phyloP scores from a whole-genome alignment of 1,139 yeast genomes.

The Saccharomyces hybrid region DNA sequence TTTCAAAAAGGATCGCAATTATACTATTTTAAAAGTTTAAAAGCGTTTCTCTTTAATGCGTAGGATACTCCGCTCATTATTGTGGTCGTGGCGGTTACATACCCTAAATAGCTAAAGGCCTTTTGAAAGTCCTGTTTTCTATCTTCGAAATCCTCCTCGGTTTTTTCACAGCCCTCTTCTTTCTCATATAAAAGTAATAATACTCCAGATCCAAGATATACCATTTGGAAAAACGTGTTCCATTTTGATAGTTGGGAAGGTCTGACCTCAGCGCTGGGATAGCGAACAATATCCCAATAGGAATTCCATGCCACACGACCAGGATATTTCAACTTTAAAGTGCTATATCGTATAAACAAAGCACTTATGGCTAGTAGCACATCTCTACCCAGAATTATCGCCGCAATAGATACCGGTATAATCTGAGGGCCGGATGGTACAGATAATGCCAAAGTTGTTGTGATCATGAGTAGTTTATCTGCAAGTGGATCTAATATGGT shows the following conservation, averaged over 20 bases:
- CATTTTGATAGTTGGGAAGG: slow-evolving; percentile 85
- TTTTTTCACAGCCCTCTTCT: slow-evolving; percentile 2
- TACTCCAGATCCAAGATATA: slow-evolving; percentile 72
- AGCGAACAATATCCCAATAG: slow-evolving; percentile 59
- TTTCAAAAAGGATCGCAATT: neutral
- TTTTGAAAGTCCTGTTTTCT: slow-evolving; percentile 10
- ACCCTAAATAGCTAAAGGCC: slow-evolving; percentile 36
- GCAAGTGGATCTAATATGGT: slow-evolving; percentile 93
- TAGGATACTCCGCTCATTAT: slow-evolving; percentile 72
- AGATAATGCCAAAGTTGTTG: slow-evolving; percentile 71
- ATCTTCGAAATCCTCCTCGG: slow-evolving; percentile 12
- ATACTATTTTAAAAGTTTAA: slow-evolving; percentile 37
- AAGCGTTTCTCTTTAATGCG: slow-evolving; percentile 58
- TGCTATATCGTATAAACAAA: slow-evolving; percentile 58
- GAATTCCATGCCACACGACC: slow-evolving; percentile 44
- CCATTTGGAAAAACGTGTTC: slow-evolving; percentile 89
- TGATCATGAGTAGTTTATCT: slow-evolving; percentile 83
- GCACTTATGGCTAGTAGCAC: slow-evolving; percentile 69
- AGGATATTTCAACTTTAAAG: slow-evolving; percentile 63
- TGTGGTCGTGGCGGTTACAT: slow-evolving; percentile 70
- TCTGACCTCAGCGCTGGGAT: slow-evolving; percentile 82
- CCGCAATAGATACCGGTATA: slow-evolving; percentile 62
- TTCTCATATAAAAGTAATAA: slow-evolving; percentile 34
- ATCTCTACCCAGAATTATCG: slow-evolving; percentile 78
- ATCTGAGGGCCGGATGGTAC: slow-evolving; percentile 44